Percentiles rank a stretch among this genome's conserved stretches.
Evolutionary conservation across 805 yeast genomes (phyloP).

Genomic region (Wickerhamomyces queroliae): DNA sequence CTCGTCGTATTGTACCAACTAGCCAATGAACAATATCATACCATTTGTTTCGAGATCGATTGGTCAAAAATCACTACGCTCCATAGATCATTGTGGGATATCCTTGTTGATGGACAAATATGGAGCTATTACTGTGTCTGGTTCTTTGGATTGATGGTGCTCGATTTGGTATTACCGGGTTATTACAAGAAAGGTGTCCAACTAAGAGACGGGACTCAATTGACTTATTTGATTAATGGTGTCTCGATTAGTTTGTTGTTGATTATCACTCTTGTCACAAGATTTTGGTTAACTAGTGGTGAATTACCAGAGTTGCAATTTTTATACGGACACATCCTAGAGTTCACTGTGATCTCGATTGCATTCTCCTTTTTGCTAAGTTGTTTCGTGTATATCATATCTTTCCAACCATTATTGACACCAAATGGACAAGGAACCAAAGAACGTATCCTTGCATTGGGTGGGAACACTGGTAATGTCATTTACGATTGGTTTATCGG

Average conservation of each 20-base stretch:
- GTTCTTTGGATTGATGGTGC: slow-evolving; percentile 58
- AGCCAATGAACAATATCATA: slow-evolving; percentile 53
- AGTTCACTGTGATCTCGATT: slow-evolving; percentile 57
- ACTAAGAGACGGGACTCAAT: slow-evolving; percentile 69
- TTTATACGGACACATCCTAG: slow-evolving; percentile 61
- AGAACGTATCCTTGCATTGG: slow-evolving; percentile 73
- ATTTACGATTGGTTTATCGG: slow-evolving; percentile 97
- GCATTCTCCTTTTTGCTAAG: slow-evolving; percentile 62
- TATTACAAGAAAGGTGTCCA: slow-evolving; percentile 54
- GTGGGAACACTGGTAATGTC: slow-evolving; percentile 76
- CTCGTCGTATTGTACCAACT: slow-evolving; percentile 53
- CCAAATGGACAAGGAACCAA: slow-evolving; percentile 47
- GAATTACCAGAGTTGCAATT: slow-evolving; percentile 75
- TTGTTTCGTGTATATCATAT: slow-evolving; percentile 54
- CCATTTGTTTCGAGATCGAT: slow-evolving; percentile 43
- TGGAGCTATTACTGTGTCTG: slow-evolving; percentile 68
- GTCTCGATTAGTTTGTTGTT: slow-evolving; percentile 41
- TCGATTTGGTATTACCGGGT: slow-evolving; percentile 70
- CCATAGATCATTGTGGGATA: slow-evolving; percentile 26
- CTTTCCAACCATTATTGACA: slow-evolving; percentile 54
- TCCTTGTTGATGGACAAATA: slow-evolving; percentile 37
- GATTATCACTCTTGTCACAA: slow-evolving; percentile 36
- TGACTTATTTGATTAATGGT: slow-evolving; percentile 83
- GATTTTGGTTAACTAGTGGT: slow-evolving; percentile 48
- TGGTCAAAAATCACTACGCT: slow-evolving; percentile 30